phyloP scores from a whole-genome alignment of 306 rosid species.

The Trichosanthes cucumerina region DNA sequence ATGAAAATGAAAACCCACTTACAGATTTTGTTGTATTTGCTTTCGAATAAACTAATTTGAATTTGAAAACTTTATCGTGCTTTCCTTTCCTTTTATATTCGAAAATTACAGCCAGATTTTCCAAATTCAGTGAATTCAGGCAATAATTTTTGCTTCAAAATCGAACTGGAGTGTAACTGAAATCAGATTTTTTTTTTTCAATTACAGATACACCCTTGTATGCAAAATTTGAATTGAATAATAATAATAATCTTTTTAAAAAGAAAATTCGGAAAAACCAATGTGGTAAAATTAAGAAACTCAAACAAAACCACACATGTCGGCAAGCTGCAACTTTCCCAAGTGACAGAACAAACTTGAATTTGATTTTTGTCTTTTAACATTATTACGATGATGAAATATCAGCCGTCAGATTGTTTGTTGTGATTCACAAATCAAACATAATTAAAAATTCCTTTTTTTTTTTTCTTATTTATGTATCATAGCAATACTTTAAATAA shows the following conservation, averaged over 20 bases:
- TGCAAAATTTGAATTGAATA: background rate
- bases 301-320: conserved; percentile 18
- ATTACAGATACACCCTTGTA: conserved; percentile 23
- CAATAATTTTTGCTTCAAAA: background rate
- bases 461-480: background rate
- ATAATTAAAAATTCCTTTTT: background rate
- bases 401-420: conserved; percentile 21
- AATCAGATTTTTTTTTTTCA: background rate
- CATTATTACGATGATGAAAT: background rate
- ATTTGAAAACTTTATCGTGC: background rate
- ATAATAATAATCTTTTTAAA: background rate
- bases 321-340: conserved; percentile 20
- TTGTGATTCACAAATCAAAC: conserved; percentile 26
- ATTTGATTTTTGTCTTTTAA: conserved; percentile 20
- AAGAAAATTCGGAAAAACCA: conserved; percentile 28
- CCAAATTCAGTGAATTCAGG: background rate
- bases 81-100: background rate
- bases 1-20: background rate
- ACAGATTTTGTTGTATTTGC: background rate
- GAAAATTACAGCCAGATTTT: background rate
- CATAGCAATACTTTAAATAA: conserved; percentile 6
- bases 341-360: conserved; percentile 20
- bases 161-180: conserved; percentile 4
- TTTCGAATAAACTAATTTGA: background rate
- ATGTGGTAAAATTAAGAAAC: conserved; percentile 20